phyloP scores from a whole-genome alignment of 2,329 filamentous ascomycete species.

The Ceratocystis destructans region DNA sequence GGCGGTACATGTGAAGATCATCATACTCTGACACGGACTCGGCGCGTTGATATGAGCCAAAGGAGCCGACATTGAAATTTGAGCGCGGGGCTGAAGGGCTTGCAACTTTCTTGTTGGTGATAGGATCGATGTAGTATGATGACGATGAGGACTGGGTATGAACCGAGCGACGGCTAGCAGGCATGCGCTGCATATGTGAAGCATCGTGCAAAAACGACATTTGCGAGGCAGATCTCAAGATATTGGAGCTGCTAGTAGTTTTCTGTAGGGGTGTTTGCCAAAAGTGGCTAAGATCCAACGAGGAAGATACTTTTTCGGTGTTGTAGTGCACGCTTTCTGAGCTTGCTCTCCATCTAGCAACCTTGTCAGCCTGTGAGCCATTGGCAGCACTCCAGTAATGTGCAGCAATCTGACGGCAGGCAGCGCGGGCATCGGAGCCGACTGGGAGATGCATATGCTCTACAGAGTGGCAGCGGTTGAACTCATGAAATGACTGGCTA shows the following conservation, averaged over 20 bases:
- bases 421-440: constrained; percentile 14
- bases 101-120: constrained; percentile 1
- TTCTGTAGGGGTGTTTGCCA: constrained; percentile 17
- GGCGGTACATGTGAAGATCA: constrained; percentile 28
- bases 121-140: constrained; percentile 7
- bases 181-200: constrained; percentile 6
- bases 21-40: constrained; percentile 23
- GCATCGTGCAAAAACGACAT: constrained; percentile 16
- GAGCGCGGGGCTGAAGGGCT: neutral
- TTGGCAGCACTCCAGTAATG: constrained; percentile 19
- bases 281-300: constrained; percentile 14
- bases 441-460: constrained; percentile 19
- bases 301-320: constrained; percentile 4
- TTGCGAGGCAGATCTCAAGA: constrained; percentile 13
- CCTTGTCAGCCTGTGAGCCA: constrained; percentile 17
- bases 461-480: constrained; percentile 9
- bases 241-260: constrained; percentile 14
- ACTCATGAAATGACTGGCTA: constrained; percentile 8
- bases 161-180: constrained; percentile 12
- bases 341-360: constrained; percentile 17
- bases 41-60: constrained; percentile 23
- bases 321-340: constrained; percentile 19
- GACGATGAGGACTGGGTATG: constrained; percentile 8
- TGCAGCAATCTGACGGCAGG: constrained; percentile 18
- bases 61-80: constrained; percentile 21